Percentiles rank a stretch among this genome's conserved stretches.
Conservation (phyloP, 176 grass and related monocot species). For the sorghum (Sorghum bicolor) region DNA sequence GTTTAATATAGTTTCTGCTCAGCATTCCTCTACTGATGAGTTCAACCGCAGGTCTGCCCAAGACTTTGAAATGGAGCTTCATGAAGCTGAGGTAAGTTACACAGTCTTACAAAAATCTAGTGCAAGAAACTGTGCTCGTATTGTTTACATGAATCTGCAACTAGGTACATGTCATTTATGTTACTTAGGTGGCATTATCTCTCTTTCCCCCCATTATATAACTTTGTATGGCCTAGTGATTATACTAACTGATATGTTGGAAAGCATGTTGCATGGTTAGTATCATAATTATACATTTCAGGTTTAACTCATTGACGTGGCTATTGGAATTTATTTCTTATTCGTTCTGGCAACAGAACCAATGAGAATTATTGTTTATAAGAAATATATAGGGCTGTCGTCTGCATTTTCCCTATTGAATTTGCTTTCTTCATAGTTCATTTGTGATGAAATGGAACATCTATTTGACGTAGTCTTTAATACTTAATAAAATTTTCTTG, state of each 20-base stretch:
- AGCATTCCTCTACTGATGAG: constrained; percentile 6
- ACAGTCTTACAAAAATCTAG: constrained; percentile 8
- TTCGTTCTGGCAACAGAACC: not conserved
- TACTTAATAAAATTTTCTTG: not conserved
- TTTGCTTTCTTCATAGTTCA: constrained; percentile 1
- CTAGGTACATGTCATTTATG: not conserved
- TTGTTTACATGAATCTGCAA: constrained; percentile 21
- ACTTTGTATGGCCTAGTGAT: not conserved
- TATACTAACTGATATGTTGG: not conserved
- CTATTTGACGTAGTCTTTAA: not conserved
- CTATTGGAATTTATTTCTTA: not conserved
- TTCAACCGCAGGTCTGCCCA: constrained; percentile 24
- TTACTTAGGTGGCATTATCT: not conserved
- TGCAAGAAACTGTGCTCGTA: not conserved
- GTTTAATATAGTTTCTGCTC: not conserved
- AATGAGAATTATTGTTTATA: constrained; percentile 9
- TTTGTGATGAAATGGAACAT: not conserved
- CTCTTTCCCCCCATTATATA: not conserved
- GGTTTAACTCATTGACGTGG: not conserved
- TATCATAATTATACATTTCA: constrained; percentile 9
- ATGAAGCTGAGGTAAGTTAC: constrained; percentile 28
- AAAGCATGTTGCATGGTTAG: not conserved
- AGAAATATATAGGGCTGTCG: not conserved
- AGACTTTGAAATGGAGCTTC: constrained; percentile 33
- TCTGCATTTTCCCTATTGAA: not conserved